Base-by-base conservation (phyloP, 2,329 filamentous ascomycete species). In the Trichophyton mentagrophytes region DNA sequence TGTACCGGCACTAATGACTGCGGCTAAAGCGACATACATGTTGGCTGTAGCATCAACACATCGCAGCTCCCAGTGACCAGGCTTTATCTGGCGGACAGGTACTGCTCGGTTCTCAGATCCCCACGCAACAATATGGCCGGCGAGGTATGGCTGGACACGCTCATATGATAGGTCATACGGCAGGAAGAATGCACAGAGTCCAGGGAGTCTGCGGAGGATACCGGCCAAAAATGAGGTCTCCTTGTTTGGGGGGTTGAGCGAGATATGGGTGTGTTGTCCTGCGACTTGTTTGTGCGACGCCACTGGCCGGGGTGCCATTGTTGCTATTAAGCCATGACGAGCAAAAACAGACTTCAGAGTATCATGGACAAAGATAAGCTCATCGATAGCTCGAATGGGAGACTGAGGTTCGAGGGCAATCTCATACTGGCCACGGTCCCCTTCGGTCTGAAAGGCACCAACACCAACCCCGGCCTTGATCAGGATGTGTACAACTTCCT, bases 61-160 rank as follows among this genome's bases (percentile, higher is more conserved):
- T 33, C 66, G 60, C 2, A 68, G 33, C 47, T 67, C 67, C 67
- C 66, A 68, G 40, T 64, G 66, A 5, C 66, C 60, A 2, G 62
- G 3, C n/a, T 59, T 59, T 53, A 68, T 60, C 60, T 67, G 65
- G 2, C 67, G 62, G 7, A 68, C 57, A 1, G 66, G 65, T 1
- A 59, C 58, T 2, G 58, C 46, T 1, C 66, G 60, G 15, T 60
- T 61, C 55, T 67, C 59, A 0, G 66, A 66, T 5, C 66, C 66
- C 66, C 66, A 67, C 9, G 49, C 38, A 4, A 64, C 62, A 3
- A 42, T 11, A 15, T 63, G 42, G 1, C 66, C 61, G 2, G 57
- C 64, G 9, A 57, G 56, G 9, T 27, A 61, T 17, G 51, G 46
- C 6, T 46, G 51, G 3, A 62, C 13, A 13, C 64, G 64, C 20